phyloP scores from a whole-genome alignment of 2,329 filamentous ascomycete genomes.

The Endoconidiophora laricicola region DNA sequence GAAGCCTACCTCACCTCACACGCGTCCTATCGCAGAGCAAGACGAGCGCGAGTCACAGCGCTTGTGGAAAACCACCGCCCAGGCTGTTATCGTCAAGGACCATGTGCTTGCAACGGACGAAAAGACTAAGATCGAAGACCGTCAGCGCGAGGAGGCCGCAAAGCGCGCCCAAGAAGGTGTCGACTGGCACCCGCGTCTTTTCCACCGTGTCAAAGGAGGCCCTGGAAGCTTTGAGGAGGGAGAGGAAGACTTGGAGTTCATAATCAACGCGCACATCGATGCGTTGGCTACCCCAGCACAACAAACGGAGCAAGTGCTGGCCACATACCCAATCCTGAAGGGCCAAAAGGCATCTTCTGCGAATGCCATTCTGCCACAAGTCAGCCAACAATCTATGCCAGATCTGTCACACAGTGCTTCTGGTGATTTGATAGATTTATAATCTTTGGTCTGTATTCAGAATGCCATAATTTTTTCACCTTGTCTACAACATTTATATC shows the following conservation, averaged over 20 bases:
- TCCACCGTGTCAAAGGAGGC: constrained; percentile 56
- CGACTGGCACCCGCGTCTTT: constrained; percentile 79
- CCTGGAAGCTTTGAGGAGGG: constrained; percentile 58
- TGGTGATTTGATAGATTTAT: constrained; percentile 11
- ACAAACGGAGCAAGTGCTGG: constrained; percentile 66
- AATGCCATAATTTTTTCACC: background rate
- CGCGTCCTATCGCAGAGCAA: constrained; percentile 71
- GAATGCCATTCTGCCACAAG: constrained; percentile 37
- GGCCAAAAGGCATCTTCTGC: constrained; percentile 48
- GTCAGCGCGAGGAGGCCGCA: constrained; percentile 76
- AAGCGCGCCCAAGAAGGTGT: constrained; percentile 59
- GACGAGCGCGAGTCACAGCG: constrained; percentile 77
- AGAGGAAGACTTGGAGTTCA: constrained; percentile 86
- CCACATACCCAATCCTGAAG: constrained; percentile 68
- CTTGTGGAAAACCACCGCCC: constrained; percentile 67
- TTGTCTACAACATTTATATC: background rate
- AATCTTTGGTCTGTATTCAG: background rate
- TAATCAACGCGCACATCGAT: constrained; percentile 74
- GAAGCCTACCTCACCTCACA: constrained; percentile 56
- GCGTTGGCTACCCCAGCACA: constrained; percentile 34
- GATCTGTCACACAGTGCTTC: constrained; percentile 7
- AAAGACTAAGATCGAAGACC: constrained; percentile 91
- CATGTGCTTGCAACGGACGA: constrained; percentile 84
- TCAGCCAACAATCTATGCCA: background rate
- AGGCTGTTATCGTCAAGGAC: constrained; percentile 69